A percentile compares a stretch with the other conserved stretches of the same genome.
Evolutionary conservation across 257 asterid genomes (phyloP).

Genomic region (Cynanchum wilfordii): DNA sequence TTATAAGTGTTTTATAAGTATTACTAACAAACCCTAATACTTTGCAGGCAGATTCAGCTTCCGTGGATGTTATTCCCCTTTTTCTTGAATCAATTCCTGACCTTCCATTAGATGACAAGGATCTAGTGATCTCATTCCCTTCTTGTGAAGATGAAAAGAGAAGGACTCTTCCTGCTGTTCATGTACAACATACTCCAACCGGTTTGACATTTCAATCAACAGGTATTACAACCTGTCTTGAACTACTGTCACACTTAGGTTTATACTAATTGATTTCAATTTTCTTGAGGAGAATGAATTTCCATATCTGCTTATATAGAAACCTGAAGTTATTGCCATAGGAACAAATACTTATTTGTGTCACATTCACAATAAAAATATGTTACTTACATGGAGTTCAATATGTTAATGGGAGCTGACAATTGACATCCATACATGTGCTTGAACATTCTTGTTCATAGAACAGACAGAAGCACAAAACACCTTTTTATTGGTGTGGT

Average conservation of each 20-base stretch:
- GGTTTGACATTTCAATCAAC: slow-evolving; percentile 62
- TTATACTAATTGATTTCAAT: not conserved
- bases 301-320: not conserved
- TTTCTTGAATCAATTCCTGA: slow-evolving; percentile 64
- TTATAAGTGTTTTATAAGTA: not conserved
- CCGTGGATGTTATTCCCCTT: slow-evolving; percentile 73
- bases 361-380: not conserved
- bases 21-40: not conserved
- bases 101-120: slow-evolving; percentile 42
- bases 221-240: slow-evolving; percentile 29
- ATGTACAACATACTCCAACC: slow-evolving; percentile 57
- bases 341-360: not conserved
- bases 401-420: not conserved
- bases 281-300: not conserved
- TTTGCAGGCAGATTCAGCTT: slow-evolving; percentile 49
- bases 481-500: not conserved
- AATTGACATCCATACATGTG: not conserved
- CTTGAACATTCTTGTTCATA: not conserved
- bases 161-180: slow-evolving; percentile 39
- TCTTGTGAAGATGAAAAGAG: slow-evolving; percentile 20
- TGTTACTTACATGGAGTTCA: not conserved
- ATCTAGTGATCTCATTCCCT: slow-evolving; percentile 39
- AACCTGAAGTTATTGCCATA: not conserved
- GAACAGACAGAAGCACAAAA: not conserved
- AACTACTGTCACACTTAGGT: not conserved